phyloP scores from a whole-genome alignment of 108 stramenopile species.

The Fragilaria crotonensis region DNA sequence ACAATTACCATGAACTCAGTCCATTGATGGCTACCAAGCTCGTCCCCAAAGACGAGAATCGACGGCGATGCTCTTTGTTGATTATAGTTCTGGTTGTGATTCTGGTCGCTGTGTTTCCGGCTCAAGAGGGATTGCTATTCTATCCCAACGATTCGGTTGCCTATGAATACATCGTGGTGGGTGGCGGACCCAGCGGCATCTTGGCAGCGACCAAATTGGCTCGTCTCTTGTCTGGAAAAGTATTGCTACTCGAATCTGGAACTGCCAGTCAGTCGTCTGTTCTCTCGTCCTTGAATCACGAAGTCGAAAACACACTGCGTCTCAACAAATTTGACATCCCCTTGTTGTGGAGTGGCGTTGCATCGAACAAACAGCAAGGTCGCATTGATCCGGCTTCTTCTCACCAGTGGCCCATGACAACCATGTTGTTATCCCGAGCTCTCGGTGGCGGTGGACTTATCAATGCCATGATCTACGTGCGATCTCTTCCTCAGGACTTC shows the following conservation, averaged over 20 bases:
- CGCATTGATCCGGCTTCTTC: background rate
- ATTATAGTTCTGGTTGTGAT: no score
- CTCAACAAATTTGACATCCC: slow-evolving; percentile 18
- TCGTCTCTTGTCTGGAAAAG: background rate
- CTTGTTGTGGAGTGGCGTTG: slow-evolving; percentile 14
- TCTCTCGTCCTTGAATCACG: slow-evolving; percentile 11
- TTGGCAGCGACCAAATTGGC: slow-evolving; percentile 57
- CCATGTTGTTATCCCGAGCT: slow-evolving; percentile 6
- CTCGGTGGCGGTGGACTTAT: slow-evolving; percentile 17
- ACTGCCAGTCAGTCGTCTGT: slow-evolving; percentile 9
- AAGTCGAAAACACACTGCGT: background rate
- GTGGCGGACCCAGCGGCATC: slow-evolving; percentile 72
- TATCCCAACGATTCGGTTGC: background rate
- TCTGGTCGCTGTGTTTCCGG: background rate
- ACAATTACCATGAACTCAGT: no score
- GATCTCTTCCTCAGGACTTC: slow-evolving; percentile 10
- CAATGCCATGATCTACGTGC: slow-evolving; percentile 24
- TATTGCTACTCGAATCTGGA: slow-evolving; percentile 12
- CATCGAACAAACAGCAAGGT: slow-evolving; percentile 2
- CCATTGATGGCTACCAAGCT: no score
- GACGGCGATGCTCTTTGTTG: no score
- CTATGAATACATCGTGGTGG: slow-evolving; percentile 71
- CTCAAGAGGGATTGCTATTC: slow-evolving; percentile 1
- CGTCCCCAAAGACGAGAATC: no score
- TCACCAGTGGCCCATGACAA: slow-evolving; percentile 10